phyloP scores from a whole-genome alignment of 495 filamentous ascomycete genomes.

The Bryoglossum gracile region DNA sequence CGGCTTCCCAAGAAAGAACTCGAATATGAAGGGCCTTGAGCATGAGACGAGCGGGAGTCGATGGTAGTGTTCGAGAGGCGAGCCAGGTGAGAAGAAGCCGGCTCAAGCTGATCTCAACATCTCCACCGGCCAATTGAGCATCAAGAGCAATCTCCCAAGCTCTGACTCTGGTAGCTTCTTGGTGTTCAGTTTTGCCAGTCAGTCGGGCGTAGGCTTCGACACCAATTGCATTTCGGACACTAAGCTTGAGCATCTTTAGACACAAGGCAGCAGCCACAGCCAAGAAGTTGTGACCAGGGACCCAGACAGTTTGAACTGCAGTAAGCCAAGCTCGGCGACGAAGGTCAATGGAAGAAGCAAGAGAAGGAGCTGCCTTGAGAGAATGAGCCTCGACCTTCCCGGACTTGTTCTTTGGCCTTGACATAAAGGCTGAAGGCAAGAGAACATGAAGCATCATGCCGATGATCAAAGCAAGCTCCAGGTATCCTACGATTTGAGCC shows the following conservation, averaged over 20 bases:
- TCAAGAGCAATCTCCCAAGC: constrained; percentile 94
- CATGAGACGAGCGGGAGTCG: constrained; percentile 80
- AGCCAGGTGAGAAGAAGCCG: constrained; percentile 81
- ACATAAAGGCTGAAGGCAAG: constrained; percentile 57
- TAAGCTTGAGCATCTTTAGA: constrained; percentile 73
- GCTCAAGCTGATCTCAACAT: constrained; percentile 81
- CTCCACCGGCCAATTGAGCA: constrained; percentile 90
- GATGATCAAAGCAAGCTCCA: constrained; percentile 57
- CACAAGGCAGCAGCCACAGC: constrained; percentile 76
- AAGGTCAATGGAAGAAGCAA: constrained; percentile 77
- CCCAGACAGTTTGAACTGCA: constrained; percentile 87
- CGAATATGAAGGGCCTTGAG: constrained; percentile 88
- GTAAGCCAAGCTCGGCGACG: constrained; percentile 89
- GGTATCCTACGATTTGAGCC: constrained; percentile 33
- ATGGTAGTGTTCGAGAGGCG: constrained; percentile 79
- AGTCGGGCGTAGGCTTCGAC: constrained; percentile 65
- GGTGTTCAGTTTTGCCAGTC: constrained; percentile 74
- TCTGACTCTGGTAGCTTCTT: constrained; percentile 81
- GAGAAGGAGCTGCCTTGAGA: constrained; percentile 50
- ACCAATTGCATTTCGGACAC: constrained; percentile 71
- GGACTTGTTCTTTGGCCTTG: constrained; percentile 33
- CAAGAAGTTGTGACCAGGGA: constrained; percentile 80
- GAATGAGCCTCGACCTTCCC: constrained; percentile 28
- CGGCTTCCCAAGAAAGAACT: constrained; percentile 74
- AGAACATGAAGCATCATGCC: constrained; percentile 62